Conservation (phyloP, 177 flowering plant species). For the Vitis hybrid region DNA sequence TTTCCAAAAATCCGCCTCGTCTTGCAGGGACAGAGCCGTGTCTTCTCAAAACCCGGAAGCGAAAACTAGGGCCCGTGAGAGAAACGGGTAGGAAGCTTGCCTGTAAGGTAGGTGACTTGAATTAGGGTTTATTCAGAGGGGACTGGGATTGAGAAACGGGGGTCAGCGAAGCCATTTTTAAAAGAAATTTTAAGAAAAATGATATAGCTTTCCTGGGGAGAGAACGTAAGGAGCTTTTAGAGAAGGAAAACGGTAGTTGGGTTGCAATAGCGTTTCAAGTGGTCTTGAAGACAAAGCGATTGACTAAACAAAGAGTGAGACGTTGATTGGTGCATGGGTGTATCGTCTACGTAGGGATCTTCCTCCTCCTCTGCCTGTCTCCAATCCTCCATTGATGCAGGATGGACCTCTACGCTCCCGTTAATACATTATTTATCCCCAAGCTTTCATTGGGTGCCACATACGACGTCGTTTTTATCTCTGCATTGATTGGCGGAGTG, state of each 20-base stretch:
- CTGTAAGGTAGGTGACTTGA: slow-evolving; percentile 10
- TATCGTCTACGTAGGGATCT: too few relatives aligned
- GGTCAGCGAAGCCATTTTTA: slow-evolving; percentile 45
- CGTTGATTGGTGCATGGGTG: neutral
- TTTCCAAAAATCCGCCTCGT: neutral
- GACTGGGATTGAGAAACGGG: slow-evolving; percentile 42
- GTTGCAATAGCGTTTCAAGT: slow-evolving; percentile 13
- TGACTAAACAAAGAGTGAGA: neutral
- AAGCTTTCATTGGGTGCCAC: too few relatives aligned
- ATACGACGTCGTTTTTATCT: too few relatives aligned
- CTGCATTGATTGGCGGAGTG: too few relatives aligned
- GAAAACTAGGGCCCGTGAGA: slow-evolving; percentile 15
- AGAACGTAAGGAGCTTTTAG: neutral
- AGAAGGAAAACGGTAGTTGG: neutral
- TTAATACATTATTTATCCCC: too few relatives aligned
- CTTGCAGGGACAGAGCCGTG: neutral
- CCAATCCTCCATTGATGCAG: too few relatives aligned
- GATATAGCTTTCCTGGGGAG: neutral
- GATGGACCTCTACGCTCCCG: too few relatives aligned
- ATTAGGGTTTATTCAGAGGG: slow-evolving; percentile 30
- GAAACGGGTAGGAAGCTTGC: slow-evolving; percentile 10
- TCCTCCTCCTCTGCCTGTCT: too few relatives aligned
- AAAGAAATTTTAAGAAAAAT: too few relatives aligned
- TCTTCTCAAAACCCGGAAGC: slow-evolving; percentile 2
- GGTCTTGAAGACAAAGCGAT: slow-evolving; percentile 20